Conservation (phyloP, 2,329 filamentous ascomycete species). For the Aspergillus uvarum region DNA sequence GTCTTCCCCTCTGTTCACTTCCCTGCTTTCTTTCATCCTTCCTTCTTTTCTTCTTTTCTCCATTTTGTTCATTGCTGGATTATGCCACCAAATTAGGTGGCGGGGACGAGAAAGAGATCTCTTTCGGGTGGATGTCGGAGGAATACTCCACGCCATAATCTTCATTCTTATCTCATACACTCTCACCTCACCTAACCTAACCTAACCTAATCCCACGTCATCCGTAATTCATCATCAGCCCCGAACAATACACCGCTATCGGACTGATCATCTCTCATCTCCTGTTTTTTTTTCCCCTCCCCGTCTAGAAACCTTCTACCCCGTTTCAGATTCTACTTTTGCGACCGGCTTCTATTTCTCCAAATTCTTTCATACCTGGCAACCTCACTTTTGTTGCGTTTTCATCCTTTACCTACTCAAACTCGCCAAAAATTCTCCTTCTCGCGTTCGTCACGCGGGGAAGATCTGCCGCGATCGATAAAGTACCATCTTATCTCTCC, state of each 20-base stretch:
- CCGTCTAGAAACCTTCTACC: neutral
- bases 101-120: neutral
- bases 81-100: neutral
- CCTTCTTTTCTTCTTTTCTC: neutral
- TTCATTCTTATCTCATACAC: slow-evolving; percentile 2
- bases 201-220: slow-evolving; percentile 6
- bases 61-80: neutral
- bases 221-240: slow-evolving; percentile 5
- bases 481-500: slow-evolving; percentile 14
- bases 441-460: slow-evolving; percentile 16
- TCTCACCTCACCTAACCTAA: too few relatives aligned
- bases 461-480: slow-evolving; percentile 25
- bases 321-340: neutral
- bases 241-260: slow-evolving; percentile 2
- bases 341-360: neutral
- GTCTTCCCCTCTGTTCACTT: too few relatives aligned
- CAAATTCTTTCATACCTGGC: neutral
- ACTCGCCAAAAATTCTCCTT: neutral
- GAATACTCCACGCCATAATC: neutral
- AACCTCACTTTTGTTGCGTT: neutral
- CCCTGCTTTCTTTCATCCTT: neutral
- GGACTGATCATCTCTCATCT: neutral
- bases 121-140: neutral
- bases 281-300: neutral
- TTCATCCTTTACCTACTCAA: neutral